Evolutionary conservation across 1,284 basidiomycete genomes (phyloP), one percentile per base, ranked within the genome.

Genomic region (Coniferiporia sulphurascens): DNA sequence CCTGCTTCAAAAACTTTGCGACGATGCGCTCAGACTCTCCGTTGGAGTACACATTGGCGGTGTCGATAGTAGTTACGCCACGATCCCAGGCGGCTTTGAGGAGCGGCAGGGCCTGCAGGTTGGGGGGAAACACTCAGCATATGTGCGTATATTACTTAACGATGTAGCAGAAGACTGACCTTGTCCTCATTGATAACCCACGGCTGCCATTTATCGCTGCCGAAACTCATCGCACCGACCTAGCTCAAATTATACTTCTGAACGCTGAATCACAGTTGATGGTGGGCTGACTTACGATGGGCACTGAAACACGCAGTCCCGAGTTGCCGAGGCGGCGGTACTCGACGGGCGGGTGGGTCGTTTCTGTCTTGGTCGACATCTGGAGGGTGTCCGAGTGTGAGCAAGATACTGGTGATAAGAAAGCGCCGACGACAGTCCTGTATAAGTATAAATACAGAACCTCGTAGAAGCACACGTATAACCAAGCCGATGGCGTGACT

Each of bases 21-120:
- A 73, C 63, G 34, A 73, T 66, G n/a, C 63, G 50, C 60, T 74
- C 72, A 15, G 68, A 70, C 43, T 65, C 66, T 15, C 72, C 36
- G n/a, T 69, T 78, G 3, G 77, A 79, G 61, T 83, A 83, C 2
- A 78, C 68, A 65, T 86, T 83, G 34, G 84, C 82, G 0, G 85
- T 85, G 64, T 82, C 80, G 60, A 79, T 70, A n/a, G 76, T 78
- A 59, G 71, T 78, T 56, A 78, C 69, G 1, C 75, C 77, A 3
- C 66, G 62, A 48, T 76, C 74, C 78, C 78, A 81, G 8, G 79
- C 79, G 8, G 74, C 73, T 54, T 80, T 78, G 49, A 80, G 66
- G 48, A 80, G 62, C 34, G 68, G 66, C 3, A 77, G 55, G 0
- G 74, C 67, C 15, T 70, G 32, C 22, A 43, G 5, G 27, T 27